These are phyloP conservation scores for Pterulicium gracile DNA, from an alignment of 1,284 basidiomycete genomes.

Conservation along the genomic window DNA sequence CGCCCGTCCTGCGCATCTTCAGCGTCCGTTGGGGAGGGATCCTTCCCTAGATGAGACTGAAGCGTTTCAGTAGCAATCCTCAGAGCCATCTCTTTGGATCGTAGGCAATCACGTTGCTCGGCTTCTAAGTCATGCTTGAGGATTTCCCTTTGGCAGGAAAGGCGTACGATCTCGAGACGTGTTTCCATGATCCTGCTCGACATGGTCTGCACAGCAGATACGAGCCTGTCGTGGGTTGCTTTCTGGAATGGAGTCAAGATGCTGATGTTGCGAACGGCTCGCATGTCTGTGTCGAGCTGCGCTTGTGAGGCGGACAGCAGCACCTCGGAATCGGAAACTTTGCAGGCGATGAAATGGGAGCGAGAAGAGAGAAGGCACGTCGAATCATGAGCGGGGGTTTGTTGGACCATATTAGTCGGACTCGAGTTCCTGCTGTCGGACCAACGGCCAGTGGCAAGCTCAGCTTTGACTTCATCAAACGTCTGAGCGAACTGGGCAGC, in stretches of 20 bases:
- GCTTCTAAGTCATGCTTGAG: conserved; percentile 64
- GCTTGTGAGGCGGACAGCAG: conserved; percentile 45
- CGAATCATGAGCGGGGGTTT: conserved; percentile 12
- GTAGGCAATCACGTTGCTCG: conserved; percentile 60
- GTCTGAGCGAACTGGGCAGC: conserved; percentile 66
- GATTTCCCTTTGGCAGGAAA: conserved; percentile 66
- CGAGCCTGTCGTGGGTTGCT: conserved; percentile 69
- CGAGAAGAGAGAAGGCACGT: conserved; percentile 36
- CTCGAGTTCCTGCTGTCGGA: conserved; percentile 5
- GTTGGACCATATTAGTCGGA: conserved; percentile 14
- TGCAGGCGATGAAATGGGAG: conserved; percentile 45
- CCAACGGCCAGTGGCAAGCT: conserved; percentile 46
- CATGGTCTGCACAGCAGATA: conserved; percentile 49
- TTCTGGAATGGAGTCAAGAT: conserved; percentile 82
- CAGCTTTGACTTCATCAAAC: conserved; percentile 79
- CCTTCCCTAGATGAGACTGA: conserved; percentile 28
- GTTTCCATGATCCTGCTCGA: conserved; percentile 56
- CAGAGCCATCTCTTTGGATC: conserved; percentile 60
- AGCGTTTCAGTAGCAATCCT: conserved; percentile 60
- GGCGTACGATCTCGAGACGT: conserved; percentile 66
- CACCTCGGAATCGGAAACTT: conserved; percentile 54
- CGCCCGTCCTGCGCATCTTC: too few relatives aligned
- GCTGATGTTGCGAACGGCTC: conserved; percentile 73
- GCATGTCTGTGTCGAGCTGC: conserved; percentile 63
- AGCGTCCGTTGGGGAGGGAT: conserved; percentile 13